Evolutionary conservation across 805 yeast species (phyloP), one percentile per base, ranked within the genome.

Genomic region (Saturnispora besseyi): DNA sequence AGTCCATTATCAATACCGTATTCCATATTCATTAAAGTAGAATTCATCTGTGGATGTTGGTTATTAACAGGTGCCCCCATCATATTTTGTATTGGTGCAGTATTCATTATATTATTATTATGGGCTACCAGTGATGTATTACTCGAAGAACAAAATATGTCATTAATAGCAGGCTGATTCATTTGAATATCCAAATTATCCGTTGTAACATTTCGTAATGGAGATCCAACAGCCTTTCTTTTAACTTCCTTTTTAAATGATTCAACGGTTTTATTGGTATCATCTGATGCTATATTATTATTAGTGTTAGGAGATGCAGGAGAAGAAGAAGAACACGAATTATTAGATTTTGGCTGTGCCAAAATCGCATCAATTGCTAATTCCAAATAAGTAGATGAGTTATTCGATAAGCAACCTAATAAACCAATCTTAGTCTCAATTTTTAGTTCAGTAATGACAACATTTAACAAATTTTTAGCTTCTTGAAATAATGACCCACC

Each of bases 401-500:
- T 77, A 55, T 70, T 69, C 8, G 86, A 77, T 26, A 84, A 62
- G 37, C 81, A 73, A 0, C 89, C 88, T 1, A 87, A 80, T 26
- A 79, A 64, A 18, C 76, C 80, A 43, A 73, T 65, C 21, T 65
- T 66, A 43, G 79, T 74, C 57, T 81, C 85, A 12, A 62, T 57
- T 55, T 71, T 77, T 51, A 84, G 65, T 45, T 75, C 77, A 22
- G 70, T 65, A 2, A 82, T 64, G 2, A 80, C 71, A 30, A 69
- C 75, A 21, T 70, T 64, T 44, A 88, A 65, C 44, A 85, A 66
- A 32, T 66, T 72, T 55, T 79, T 83, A 60, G 82, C 79, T 46
- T 82, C 88, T 59, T 79, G 85, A 60, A 82, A 81, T 49, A 88
- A 65, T 1, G 91, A 81, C 0, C 96, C 96, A 36, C 89, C 88